phyloP scores from a whole-genome alignment of 805 yeast species.

The Candida jianshihensis region DNA sequence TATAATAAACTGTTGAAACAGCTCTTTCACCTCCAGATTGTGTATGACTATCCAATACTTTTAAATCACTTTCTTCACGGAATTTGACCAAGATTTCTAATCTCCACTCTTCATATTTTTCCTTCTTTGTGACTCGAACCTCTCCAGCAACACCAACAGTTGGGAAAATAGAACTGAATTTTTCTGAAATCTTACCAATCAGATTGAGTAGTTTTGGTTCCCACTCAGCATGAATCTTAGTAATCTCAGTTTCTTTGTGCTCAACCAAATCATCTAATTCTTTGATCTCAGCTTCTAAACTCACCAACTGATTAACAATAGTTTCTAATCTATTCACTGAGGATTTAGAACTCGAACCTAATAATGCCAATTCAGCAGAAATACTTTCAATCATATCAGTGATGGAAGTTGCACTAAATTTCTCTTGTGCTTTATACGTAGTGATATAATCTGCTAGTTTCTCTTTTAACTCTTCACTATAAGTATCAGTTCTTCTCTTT shows the following conservation, averaged over 20 bases:
- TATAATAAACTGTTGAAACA: conserved; percentile 83
- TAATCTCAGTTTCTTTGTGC: conserved; percentile 30
- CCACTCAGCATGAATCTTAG: conserved; percentile 41
- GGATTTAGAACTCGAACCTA: conserved; percentile 31
- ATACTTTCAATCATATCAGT: conserved; percentile 35
- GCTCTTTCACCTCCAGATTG: conserved; percentile 99
- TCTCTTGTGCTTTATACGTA: conserved; percentile 27
- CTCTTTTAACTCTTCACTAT: conserved; percentile 33
- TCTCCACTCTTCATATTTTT: conserved; percentile 68
- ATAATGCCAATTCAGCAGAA: conserved; percentile 36
- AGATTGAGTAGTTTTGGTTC: conserved; percentile 52
- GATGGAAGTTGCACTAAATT: conserved; percentile 33
- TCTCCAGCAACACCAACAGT: conserved; percentile 86
- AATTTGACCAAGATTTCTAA: conserved; percentile 80
- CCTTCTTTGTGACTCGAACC: conserved; percentile 48
- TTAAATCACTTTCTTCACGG: conserved; percentile 66
- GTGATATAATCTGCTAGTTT: conserved; percentile 34
- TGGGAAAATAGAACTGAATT: conserved; percentile 60
- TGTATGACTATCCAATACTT: conserved; percentile 71
- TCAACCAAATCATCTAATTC: conserved; percentile 15
- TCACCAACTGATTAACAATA: conserved; percentile 19
- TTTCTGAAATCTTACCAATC: conserved; percentile 48
- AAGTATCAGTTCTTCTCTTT: conserved; percentile 23
- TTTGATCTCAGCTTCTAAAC: conserved; percentile 19
- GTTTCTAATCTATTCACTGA: conserved; percentile 28